phyloP scores from a whole-genome alignment of 352 stramenopile species.

The Phytopythium sindhum region DNA sequence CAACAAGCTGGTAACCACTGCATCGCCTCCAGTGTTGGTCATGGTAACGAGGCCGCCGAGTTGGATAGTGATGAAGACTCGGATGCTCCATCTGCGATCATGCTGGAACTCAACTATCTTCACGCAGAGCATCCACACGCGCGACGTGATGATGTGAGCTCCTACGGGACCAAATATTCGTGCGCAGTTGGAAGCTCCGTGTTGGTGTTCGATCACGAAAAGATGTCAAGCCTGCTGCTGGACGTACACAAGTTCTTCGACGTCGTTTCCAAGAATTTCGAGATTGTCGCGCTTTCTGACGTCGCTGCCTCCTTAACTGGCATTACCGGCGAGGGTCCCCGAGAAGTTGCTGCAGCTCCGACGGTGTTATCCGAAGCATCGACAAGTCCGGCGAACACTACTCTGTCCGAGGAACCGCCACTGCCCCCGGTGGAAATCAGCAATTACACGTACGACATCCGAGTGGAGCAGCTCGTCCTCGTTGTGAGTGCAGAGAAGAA shows the following conservation, averaged over 20 bases:
- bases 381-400: conserved; percentile 32
- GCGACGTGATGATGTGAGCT: conserved; percentile 32
- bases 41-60: conserved; percentile 9
- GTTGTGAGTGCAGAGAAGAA: conserved; percentile 67
- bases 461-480: conserved; percentile 56
- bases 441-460: conserved; percentile 78
- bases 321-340: neutral
- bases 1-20: conserved; percentile 47
- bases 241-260: conserved; percentile 63
- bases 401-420: conserved; percentile 20
- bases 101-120: conserved; percentile 66
- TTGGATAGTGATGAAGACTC: conserved; percentile 8
- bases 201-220: conserved; percentile 67
- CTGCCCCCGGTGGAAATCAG: conserved; percentile 10
- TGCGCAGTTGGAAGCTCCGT: conserved; percentile 64
- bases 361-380: conserved; percentile 21
- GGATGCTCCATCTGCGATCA: conserved; percentile 24
- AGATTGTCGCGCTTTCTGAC: conserved; percentile 1
- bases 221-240: conserved; percentile 53
- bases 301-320: neutral
- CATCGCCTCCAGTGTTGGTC: conserved; percentile 68
- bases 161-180: conserved; percentile 74
- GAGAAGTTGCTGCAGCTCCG: neutral
- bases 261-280: conserved; percentile 55
- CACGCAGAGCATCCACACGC: conserved; percentile 65